Evolutionary conservation across 2,329 filamentous ascomycete species (phyloP).

Genomic region (Sclerotinia nivalis): DNA sequence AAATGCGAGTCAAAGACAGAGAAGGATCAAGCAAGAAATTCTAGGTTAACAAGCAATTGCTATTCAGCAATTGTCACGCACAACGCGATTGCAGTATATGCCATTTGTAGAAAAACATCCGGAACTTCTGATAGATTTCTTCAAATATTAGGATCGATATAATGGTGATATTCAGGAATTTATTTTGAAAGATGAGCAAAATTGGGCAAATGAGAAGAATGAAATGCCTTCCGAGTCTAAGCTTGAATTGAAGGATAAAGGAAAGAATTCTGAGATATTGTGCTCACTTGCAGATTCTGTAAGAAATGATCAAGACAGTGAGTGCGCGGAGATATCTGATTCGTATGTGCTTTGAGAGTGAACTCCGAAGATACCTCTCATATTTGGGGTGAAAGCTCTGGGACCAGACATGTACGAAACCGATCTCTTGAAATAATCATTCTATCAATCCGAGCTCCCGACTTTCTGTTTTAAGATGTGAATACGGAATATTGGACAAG

Average conservation of each 20-base stretch:
- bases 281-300: too few relatives aligned
- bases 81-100: neutral
- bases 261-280: too few relatives aligned
- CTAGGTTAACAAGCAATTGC: neutral
- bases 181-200: neutral
- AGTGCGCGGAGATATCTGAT: neutral
- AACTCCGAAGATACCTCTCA: neutral
- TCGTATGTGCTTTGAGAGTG: neutral
- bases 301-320: too few relatives aligned
- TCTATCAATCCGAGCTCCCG: neutral
- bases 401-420: neutral
- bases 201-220: too few relatives aligned
- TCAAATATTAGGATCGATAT: neutral
- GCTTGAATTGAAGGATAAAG: too few relatives aligned
- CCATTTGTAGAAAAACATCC: neutral
- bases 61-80: too few relatives aligned
- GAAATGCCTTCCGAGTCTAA: too few relatives aligned
- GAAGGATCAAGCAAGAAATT: neutral
- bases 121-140: too few relatives aligned
- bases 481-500: too few relatives aligned
- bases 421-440: neutral
- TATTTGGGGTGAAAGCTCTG: too few relatives aligned
- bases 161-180: neutral
- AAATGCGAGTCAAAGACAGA: neutral
- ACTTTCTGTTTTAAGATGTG: too few relatives aligned